Evolutionary conservation across 2,329 filamentous ascomycete genomes (phyloP), one percentile per base, ranked within the genome.

Genomic region (Fusarium sacchari): DNA sequence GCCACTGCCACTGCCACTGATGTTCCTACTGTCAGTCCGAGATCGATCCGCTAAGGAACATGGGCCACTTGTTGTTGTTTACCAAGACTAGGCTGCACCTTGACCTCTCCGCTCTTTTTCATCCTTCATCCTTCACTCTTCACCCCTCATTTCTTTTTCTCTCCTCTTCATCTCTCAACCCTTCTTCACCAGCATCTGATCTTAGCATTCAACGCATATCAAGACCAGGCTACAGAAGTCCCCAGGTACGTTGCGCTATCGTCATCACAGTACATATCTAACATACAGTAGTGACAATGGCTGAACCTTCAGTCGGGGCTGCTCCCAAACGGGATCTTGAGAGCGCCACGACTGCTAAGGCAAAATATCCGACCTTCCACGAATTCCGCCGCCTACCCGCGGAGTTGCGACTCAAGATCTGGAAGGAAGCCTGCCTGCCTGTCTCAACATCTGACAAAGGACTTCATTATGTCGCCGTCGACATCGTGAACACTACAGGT

Each of bases 391-490:
- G n/a, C 1, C 37, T 70, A 1, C 61, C 42, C 0, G 0, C 26
- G 6, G 57, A 71, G 36, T 24, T 67, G 5, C 61, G 60, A n/a
- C 15, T 56, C 0, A 22, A 50, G 5, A 62, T 70, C 2, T 71
- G 60, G 66, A 40, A 66, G 18, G 3, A 6, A 1, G 66, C 61
- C 18, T 69, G 50, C 18, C 18, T 46, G 13, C 18, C 24, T 46
- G 4, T 6, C 18, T 46, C 40, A n/a, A 18, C 12, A 28, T 28
- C 14, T 8, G 43, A 46, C 24, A 8, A 8, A 4, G 43, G 6
- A 8, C 18, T 46, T 15, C 43, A 46, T 13, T 28, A 28, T 13
- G 43, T 46, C 24, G 5, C 43, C 12, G 18, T 28, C 12, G 43
- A 46, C 8, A 18, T 9, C 17, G 43, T 44, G 8, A 7, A 26